Base-by-base conservation (phyloP, 164 flowering plant species). In the Macadamia integrifolia region DNA sequence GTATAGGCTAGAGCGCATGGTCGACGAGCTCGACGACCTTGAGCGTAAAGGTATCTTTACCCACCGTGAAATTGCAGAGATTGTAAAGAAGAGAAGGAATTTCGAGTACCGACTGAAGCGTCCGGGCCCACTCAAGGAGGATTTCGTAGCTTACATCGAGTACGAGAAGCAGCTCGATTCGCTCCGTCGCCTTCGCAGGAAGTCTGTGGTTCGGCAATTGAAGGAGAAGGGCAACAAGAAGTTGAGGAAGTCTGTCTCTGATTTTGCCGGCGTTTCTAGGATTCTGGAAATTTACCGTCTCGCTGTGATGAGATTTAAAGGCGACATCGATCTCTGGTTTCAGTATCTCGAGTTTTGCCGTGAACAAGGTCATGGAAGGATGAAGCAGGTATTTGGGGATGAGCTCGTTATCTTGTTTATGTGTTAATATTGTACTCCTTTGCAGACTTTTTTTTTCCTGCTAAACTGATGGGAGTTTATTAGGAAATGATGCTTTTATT, bases 71-170 rank as follows among this genome's bases (percentile, higher is more conserved):
- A 83, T 91, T 56, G 79, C 84, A 1, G 88, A 88, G 69, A 85
- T 88, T 9, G 93, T 86, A 6, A 88, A 85, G 72, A 87, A 86
- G 72, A 75, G 97, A 5, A 80, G 93, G 0, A 86, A 86, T 66
- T 94, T 85, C 76, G 98, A 94, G 87, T 93, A 87, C 85, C 69
- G 89, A 23, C 81, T 91, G 50, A 89, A 90, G 84, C 75, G 98
- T 10, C 96, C 93, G 8, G 76, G 83, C 53, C 94, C 93, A 0
- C 80, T 90, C 50, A 92, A 92, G 78, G 79, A 83, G 55, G 97
- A 94, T 72, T 94, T 57, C 75, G 18, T 92, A 13, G 80, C 86
- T n/a, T 93, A 87, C 76, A 85, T 93, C 35, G 91, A 94, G 11
- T 92, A 88, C 72, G 97, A 94, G 82, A 82, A 79, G 71, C 86